A percentile compares a stretch with the other conserved stretches of the same genome.
Evolutionary conservation across 2,329 filamentous ascomycete genomes (phyloP).

Genomic region (Ascochyta rabiei): DNA sequence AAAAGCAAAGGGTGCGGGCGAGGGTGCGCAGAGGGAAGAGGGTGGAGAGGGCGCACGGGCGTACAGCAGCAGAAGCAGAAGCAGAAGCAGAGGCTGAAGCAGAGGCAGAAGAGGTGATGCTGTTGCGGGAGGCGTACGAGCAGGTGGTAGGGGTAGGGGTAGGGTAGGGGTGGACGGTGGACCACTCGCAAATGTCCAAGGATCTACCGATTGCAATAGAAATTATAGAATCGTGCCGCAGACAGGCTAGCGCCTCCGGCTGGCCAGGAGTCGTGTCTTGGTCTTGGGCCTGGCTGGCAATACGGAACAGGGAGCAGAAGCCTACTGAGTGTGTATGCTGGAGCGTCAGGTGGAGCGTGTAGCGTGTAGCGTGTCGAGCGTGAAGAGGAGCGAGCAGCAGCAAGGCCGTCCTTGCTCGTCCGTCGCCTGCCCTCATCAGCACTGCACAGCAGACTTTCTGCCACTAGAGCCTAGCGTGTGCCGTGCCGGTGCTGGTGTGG

Average conservation of each 20-base stretch:
- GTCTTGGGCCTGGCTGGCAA: neutral
- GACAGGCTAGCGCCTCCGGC: conserved; percentile 3
- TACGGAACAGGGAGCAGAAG: neutral
- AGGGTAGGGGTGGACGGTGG: too few relatives aligned
- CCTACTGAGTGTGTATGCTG: too few relatives aligned
- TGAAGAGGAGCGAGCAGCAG: too few relatives aligned
- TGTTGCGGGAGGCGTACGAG: conserved; percentile 9
- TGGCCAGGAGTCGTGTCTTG: conserved; percentile 1
- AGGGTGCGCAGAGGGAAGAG: conserved; percentile 11
- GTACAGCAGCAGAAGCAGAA: neutral
- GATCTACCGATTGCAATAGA: conserved; percentile 31
- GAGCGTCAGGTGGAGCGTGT: too few relatives aligned
- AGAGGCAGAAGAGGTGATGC: conserved; percentile 16
- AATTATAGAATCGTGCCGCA: conserved; percentile 19
- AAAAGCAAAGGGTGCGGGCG: conserved; percentile 1
- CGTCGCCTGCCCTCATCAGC: too few relatives aligned
- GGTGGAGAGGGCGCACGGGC: conserved; percentile 21
- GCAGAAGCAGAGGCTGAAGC: too few relatives aligned
- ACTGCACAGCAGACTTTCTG: too few relatives aligned
- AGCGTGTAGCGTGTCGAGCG: too few relatives aligned
- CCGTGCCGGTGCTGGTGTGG: neutral
- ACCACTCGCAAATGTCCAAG: conserved; percentile 15
- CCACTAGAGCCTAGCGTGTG: too few relatives aligned
- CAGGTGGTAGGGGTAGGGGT: conserved; percentile 3
- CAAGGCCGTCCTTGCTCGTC: too few relatives aligned